These are phyloP conservation scores for Leccinum incarnatum DNA, from an alignment of 768 basidiomycete genomes.

Conservation along the genomic window DNA sequence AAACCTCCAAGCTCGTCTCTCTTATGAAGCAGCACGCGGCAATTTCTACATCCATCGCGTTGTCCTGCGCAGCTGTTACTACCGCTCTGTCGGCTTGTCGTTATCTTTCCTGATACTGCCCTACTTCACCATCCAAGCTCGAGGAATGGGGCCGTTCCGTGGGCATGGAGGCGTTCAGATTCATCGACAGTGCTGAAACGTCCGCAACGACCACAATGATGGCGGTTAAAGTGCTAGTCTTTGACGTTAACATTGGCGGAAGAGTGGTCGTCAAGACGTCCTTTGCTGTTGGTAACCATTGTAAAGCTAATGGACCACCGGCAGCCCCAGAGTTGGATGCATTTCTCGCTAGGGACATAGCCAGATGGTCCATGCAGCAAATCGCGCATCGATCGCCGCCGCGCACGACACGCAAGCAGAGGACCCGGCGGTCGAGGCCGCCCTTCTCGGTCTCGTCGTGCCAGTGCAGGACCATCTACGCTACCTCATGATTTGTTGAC, in stretches of 20 bases:
- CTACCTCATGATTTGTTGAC: conserved; percentile 70
- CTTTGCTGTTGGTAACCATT: conserved; percentile 53
- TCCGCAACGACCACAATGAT: conserved; percentile 53
- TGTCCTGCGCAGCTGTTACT: conserved; percentile 22
- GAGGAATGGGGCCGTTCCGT: too few species aligned
- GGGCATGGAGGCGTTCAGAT: conserved; percentile 22
- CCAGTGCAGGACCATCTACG: conserved; percentile 46
- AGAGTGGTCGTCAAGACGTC: conserved; percentile 63
- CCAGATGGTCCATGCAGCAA: conserved; percentile 53
- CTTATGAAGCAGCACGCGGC: conserved; percentile 63
- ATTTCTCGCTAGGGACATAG: conserved; percentile 55
- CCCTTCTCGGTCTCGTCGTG: conserved; percentile 45
- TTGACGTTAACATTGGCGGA: conserved; percentile 64
- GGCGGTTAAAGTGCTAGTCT: conserved; percentile 76
- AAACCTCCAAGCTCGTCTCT: conserved; percentile 30
- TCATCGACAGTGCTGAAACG: conserved; percentile 54
- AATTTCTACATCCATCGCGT: conserved; percentile 25
- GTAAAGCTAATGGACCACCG: conserved; percentile 44
- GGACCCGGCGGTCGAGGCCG: conserved; percentile 49
- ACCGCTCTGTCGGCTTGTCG: conserved; percentile 17
- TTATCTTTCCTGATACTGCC: conserved; percentile 20
- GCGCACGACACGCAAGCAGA: conserved; percentile 37
- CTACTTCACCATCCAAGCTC: too few species aligned
- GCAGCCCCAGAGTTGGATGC: conserved; percentile 49
- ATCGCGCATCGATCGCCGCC: conserved; percentile 20